phyloP scores from a whole-genome alignment of 768 basidiomycete species.

The Agrocybe praecox region DNA sequence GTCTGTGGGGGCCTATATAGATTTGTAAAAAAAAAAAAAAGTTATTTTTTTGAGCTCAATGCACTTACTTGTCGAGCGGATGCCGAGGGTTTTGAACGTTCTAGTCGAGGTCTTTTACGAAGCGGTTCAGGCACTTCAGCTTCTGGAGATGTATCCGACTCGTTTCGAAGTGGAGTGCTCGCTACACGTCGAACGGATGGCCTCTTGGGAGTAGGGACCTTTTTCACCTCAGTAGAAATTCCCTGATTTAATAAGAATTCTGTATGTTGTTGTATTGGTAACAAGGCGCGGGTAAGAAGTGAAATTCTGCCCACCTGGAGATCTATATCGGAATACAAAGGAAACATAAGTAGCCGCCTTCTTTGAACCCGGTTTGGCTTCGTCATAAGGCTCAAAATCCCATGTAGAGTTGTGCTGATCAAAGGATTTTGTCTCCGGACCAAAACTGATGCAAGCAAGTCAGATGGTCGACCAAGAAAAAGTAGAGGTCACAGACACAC shows the following conservation, averaged over 20 bases:
- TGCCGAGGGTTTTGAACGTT: background rate
- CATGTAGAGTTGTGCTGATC: constrained; percentile 54
- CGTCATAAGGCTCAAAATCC: constrained; percentile 51
- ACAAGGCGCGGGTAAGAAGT: background rate
- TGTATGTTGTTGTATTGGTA: background rate
- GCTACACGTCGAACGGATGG: too few species aligned
- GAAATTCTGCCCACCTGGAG: background rate
- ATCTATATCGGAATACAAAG: constrained; percentile 65
- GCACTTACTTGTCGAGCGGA: background rate
- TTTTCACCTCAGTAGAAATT: too few species aligned
- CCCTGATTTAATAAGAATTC: too few species aligned
- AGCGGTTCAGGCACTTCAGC: background rate
- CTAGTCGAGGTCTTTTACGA: background rate
- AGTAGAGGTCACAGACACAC: constrained; percentile 32
- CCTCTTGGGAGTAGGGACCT: too few species aligned
- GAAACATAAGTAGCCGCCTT: constrained; percentile 57
- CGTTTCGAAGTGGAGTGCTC: background rate
- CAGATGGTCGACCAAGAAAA: constrained; percentile 4
- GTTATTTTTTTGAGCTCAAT: too few species aligned
- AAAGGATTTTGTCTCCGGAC: constrained; percentile 38
- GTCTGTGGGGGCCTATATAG: background rate
- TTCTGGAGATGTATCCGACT: background rate
- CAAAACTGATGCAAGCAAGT: constrained; percentile 34
- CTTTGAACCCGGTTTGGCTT: constrained; percentile 21
- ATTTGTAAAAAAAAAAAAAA: background rate